Base-by-base conservation (phyloP, 371 early-diverging fungal genomes). In the Smittium culicis region DNA sequence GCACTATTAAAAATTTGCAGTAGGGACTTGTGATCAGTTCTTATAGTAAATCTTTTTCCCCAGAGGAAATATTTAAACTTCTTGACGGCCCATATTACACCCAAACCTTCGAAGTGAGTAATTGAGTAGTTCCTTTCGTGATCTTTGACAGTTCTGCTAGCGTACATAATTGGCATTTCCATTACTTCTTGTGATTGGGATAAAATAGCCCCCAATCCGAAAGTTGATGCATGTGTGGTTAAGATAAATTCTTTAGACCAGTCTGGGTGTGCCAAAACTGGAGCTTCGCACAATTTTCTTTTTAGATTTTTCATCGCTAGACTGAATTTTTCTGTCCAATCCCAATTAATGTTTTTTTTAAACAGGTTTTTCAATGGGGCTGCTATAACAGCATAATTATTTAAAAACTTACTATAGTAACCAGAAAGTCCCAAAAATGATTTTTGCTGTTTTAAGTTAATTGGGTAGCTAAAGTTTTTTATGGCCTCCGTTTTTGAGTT, bases 31-130 rank as follows among this genome's bases (percentile, higher is more conserved):
- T 67, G 68, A 25, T 61, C 68, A 1, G 68, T 67, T 45, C 45
- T 63, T 25, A 67, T 30, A 2, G 63, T 67, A 45, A 67, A 67
- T 35, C 32, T 56, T 2, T 34, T 67, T 30, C 71, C 75, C 70
- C 71, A 77, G 0, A 79, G 11, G 27, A 71, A 79, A 27, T 67
- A 67, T 31, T 75, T 73, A 59, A 73, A 76, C 25, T 71, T 69
- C 5, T 65, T 61, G 0, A 78, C 45, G 0, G 72, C 70, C 63
- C 70, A 77, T 17, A 69, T 57, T 2, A n/a, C 65, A 16, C 67
- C 31, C 71, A 78, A 68, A 17, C 78, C 77, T 64, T 79, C 77
- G 0, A 79, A 80, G 1, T 80, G 78, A 78, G 68, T 79, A 2
- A 76, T 73, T n/a, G 77, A 57, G 70, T 71, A 25, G 55, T 71